Evolutionary conservation across 2,329 filamentous ascomycete species (phyloP), one percentile per base, ranked within the genome.

Genomic region (Helicocarpus griseus): DNA sequence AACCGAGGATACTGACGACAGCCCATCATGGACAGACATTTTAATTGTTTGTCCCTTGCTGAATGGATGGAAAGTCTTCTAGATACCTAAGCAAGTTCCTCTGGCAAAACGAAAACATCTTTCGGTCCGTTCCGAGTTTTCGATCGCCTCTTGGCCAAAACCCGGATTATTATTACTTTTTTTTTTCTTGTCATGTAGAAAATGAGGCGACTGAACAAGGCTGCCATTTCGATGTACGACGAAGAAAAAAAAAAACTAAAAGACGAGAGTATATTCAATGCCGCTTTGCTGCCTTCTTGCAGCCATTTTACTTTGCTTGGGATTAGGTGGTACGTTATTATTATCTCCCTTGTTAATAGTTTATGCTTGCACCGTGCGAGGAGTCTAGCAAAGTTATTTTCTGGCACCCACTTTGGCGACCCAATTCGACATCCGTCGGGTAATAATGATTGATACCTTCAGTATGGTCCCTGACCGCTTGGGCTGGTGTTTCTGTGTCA

Each of bases 81-180:
- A 47, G 29, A 35, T 17, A 47, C 11, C 44, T 36, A 33, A 47
- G n/a, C 6, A 35, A 13, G 29, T 35, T 35, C 44, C 4, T 35
- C 35, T 24, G 21, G 31, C 29, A 47, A 5, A 47, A 24, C 19
- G 4, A n/a, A 39, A 47, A 2, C 54, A 24, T 53, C 54, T 51
- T 54, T 56, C 53, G 48, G 35, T 52, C 51, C 33, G 52, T 21
- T 36, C 47, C 47, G 51, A 50, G 31, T n/a, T 39, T 33, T 40
- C 48, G 44, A 45, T 44, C 47, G 33, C 35, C 24, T 47, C 9
- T 19, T 44, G 24, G 17, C 4, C 44, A 47, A 35, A 36, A 36
- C 21, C 17, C 29, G 17, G 41, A 21, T 33, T 50, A 39, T 40
- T 35, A 50, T 53, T 29, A 66, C 13, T 36, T 2, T 11, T 26